phyloP scores from a whole-genome alignment of 768 basidiomycete species.

The Leccinum rimulosum region DNA sequence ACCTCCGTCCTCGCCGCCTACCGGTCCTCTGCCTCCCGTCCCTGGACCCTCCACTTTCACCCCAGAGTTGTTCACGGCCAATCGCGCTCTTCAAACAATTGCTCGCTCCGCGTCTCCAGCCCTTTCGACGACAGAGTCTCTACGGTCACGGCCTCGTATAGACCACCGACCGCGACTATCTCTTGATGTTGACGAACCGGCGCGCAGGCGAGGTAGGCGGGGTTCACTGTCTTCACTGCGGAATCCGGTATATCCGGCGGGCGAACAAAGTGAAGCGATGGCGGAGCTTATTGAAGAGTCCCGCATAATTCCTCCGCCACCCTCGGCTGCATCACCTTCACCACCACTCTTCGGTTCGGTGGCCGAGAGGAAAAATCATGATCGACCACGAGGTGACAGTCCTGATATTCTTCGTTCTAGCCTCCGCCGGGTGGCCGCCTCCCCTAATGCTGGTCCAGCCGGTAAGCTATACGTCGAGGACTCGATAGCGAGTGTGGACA shows the following conservation, averaged over 20 bases:
- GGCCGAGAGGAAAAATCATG: slow-evolving; percentile 7
- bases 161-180: slow-evolving; percentile 19
- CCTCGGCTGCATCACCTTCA: background rate
- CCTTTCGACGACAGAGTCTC: slow-evolving; percentile 18
- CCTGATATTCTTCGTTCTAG: slow-evolving; percentile 23
- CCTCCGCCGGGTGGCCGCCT: slow-evolving; percentile 12
- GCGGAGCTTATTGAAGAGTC: slow-evolving; percentile 9
- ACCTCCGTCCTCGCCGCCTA: slow-evolving; percentile 57
- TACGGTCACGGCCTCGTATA: slow-evolving; percentile 17
- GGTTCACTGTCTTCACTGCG: slow-evolving; percentile 31
- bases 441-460: background rate
- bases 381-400: slow-evolving; percentile 15
- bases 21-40: slow-evolving; percentile 59
- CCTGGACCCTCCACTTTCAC: slow-evolving; percentile 60
- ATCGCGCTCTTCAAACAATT: slow-evolving; percentile 30
- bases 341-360: slow-evolving; percentile 7
- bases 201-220: slow-evolving; percentile 20
- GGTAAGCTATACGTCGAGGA: slow-evolving; percentile 16
- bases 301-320: background rate
- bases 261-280: slow-evolving; percentile 16
- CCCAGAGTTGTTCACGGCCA: slow-evolving; percentile 45
- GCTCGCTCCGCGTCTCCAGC: slow-evolving; percentile 23
- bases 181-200: slow-evolving; percentile 12
- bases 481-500: slow-evolving; percentile 29
- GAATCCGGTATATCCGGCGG: slow-evolving; percentile 16